Percentiles rank a stretch among this genome's conserved stretches.
Evolutionary conservation across 371 early-diverging fungal species (phyloP).

Genomic region (Mucor ambiguus): DNA sequence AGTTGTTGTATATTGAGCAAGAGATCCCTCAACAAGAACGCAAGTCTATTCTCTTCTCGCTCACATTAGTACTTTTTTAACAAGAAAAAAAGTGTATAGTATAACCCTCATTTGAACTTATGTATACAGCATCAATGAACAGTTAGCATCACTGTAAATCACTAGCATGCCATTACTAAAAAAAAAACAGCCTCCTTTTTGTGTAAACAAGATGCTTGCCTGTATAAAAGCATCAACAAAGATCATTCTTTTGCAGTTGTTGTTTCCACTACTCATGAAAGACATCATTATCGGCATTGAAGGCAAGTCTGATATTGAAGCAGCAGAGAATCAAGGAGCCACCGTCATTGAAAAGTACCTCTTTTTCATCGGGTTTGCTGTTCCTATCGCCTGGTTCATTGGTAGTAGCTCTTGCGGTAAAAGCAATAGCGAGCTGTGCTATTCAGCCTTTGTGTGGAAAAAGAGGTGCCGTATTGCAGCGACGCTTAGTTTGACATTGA

Average conservation of each 20-base stretch:
- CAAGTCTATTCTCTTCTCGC: no score
- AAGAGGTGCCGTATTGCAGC: constrained; percentile 50
- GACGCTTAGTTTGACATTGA: constrained; percentile 28
- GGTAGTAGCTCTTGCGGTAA: constrained; percentile 27
- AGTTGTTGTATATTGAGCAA: background rate
- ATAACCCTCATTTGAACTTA: no score
- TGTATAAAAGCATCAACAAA: background rate
- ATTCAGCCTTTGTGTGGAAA: constrained; percentile 33
- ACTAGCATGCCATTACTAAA: background rate
- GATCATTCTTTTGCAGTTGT: background rate
- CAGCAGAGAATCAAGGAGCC: background rate
- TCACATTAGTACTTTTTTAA: no score
- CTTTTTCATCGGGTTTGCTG: constrained; percentile 41
- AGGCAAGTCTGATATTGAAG: background rate
- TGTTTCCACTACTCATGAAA: background rate
- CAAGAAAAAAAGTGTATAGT: no score
- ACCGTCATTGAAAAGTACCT: constrained; percentile 22
- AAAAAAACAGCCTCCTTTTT: background rate
- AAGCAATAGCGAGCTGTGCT: background rate
- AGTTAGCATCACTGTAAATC: background rate
- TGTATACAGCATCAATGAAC: no score
- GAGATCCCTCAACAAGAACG: background rate
- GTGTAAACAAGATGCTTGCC: background rate
- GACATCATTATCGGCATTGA: background rate
- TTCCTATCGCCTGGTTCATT: constrained; percentile 43